A percentile compares a stretch with the other conserved stretches of the same genome.
Conservation (phyloP, 2,329 filamentous ascomycete species). For the Arthrobotrys musiformis region DNA sequence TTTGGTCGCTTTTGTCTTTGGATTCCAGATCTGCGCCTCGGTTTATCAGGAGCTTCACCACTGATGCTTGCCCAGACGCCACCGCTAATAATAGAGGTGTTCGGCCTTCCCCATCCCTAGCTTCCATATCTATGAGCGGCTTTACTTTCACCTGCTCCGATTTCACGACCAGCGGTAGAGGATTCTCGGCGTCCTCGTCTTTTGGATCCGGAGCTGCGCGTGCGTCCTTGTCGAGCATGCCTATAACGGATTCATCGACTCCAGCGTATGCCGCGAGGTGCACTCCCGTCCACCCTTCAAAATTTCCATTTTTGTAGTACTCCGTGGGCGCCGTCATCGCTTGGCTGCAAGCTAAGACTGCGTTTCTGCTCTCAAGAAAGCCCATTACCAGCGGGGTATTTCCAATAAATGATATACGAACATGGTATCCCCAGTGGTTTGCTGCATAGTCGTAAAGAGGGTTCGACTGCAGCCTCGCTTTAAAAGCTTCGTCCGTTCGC, state of each 20-base stretch:
- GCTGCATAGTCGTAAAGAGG: slow-evolving; percentile 1
- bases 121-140: too few relatives aligned
- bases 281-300: not conserved
- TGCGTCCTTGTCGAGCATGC: not conserved
- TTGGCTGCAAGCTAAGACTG: not conserved
- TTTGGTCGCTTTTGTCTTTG: not conserved
- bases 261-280: not conserved
- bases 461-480: not conserved
- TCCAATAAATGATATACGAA: not conserved
- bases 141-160: too few relatives aligned
- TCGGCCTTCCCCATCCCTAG: too few relatives aligned
- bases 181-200: not conserved
- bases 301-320: not conserved
- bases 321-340: not conserved
- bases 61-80: too few relatives aligned
- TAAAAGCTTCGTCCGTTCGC: not conserved
- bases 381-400: not conserved
- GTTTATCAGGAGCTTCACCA: not conserved
- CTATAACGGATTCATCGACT: not conserved
- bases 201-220: not conserved
- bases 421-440: slow-evolving; percentile 10
- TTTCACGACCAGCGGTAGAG: not conserved
- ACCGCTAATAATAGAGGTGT: too few relatives aligned
- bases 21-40: not conserved
- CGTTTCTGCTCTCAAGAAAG: not conserved